Conservation (phyloP, 2,329 filamentous ascomycete species). For the Penicillium sp. region DNA sequence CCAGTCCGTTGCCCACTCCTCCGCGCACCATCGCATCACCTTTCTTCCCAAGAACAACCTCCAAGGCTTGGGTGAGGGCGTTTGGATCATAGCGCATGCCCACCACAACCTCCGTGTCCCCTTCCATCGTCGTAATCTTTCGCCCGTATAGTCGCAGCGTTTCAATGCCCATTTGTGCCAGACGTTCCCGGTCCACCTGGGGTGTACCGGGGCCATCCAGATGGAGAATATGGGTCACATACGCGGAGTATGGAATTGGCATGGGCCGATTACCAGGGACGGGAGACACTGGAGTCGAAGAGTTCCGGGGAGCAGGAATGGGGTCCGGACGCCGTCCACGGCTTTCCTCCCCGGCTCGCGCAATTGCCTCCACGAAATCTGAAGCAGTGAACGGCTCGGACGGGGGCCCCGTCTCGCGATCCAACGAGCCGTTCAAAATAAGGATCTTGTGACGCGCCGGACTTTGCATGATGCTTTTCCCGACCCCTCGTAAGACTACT, state of each 20-base stretch:
- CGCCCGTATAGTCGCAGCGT: constrained; percentile 74
- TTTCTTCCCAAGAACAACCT: constrained; percentile 69
- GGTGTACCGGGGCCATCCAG: constrained; percentile 70
- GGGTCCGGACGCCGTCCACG: constrained; percentile 43
- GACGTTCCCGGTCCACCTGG: constrained; percentile 62
- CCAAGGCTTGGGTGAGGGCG: constrained; percentile 70
- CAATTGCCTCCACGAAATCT: constrained; percentile 80
- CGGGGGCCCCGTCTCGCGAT: constrained; percentile 80
- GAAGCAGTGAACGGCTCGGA: constrained; percentile 64
- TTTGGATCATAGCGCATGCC: constrained; percentile 71
- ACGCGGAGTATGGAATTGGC: constrained; percentile 57
- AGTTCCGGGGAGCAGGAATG: constrained; percentile 3
- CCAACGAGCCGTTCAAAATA: constrained; percentile 77
- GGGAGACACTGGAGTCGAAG: constrained; percentile 10
- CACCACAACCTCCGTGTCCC: constrained; percentile 48
- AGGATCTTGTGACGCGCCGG: constrained; percentile 67
- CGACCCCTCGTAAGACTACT: constrained; percentile 73
- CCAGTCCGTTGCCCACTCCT: constrained; percentile 42
- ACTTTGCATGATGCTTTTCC: constrained; percentile 57
- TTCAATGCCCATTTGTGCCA: constrained; percentile 69
- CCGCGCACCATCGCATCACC: constrained; percentile 51
- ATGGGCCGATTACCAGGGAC: constrained; percentile 8
- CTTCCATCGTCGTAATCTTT: constrained; percentile 45
- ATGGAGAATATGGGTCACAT: constrained; percentile 82
- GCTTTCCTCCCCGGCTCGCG: constrained; percentile 69